Base-by-base conservation (phyloP, 176 grass and related monocot genomes). In the bread wheat (Triticum aestivum) region DNA sequence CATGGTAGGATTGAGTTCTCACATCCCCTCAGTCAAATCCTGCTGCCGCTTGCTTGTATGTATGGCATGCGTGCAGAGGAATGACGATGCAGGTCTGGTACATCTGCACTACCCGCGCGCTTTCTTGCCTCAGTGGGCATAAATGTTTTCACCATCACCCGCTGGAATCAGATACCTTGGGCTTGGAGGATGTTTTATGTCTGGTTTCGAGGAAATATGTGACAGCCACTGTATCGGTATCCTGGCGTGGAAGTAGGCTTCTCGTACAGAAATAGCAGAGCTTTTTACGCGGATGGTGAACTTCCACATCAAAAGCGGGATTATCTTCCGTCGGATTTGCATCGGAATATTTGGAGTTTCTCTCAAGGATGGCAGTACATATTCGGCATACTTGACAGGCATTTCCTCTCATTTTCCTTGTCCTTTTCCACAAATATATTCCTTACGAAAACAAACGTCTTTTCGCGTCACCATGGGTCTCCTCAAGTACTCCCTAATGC, bases 21-120 rank as follows among this genome's bases (percentile, higher is more conserved):
- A 54, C 77, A 72, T 85, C 86, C 1, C 32, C 70, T 91, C 86
- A 78, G 81, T 91, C 82, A 78, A 85, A 88, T 88, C 90, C 8
- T 80, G 71, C 1, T 34, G 71, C 85, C 27, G 30, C 27, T 84
- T 75, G 85, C 73, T 27, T 87, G 34, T 11, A 65, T 87, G 34
- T 11, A 65, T 84, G 81, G 75, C 75, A 62, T 83, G 42, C 45
- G 34, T 59, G 47, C 59, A 5, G 6, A 47, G 17, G 41, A 35
- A 12, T 70, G 51, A 84, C 13, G 45, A 47, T 30, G 68, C 29
- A 7, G 30, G 69, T 24, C 47, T 70, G 24, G 33, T 62, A 27
- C 34, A 13, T 84, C 5, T 37, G 49, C 75, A 35, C 64, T 65
- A 68, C 26, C 27, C 14, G 42, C 13, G 67, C 17, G 52, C 52